Evolutionary conservation across 2,329 filamentous ascomycete species (phyloP), one percentile per base, ranked within the genome.

Genomic region (Colletotrichum liriopes): DNA sequence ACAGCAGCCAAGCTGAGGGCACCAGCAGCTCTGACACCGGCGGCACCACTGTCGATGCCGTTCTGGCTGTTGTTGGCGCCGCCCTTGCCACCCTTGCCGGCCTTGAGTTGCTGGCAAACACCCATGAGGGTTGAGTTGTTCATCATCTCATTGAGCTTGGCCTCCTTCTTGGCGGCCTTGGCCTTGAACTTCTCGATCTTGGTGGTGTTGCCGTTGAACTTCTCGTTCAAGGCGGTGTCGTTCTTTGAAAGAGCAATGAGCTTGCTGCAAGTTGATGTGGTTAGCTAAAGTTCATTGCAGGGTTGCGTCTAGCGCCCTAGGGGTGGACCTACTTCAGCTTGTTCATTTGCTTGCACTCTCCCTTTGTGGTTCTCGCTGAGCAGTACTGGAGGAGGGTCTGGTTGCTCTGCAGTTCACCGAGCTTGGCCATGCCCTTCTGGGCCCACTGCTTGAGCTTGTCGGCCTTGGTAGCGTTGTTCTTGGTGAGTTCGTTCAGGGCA

Each of bases 161-260:
- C 71, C 62, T 70, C 71, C 71, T 58, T 55, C 67, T 61, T 61
- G 60, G 66, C 67, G 43, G 67, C 71, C 71, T 78, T 79, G 54
- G 76, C 77, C 78, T 82, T 77, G 78, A 81, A 79, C 51, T 67
- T 75, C 47, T 77, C 76, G 51, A 81, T 78, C 77, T 80, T 81
- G 70, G 79, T 80, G n/a, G 78, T 72, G 72, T 84, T 80, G 60
- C 76, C 76, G 26, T 82, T 75, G 72, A 82, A 81, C 75, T 81
- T 80, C 58, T 74, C 71, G 23, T 77, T 74, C 61, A 80, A 74
- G 35, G 74, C 72, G 11, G 74, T 73, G 5, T 79, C 76, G 55
- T 75, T 71, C 26, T 72, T 72, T 59, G 69, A 72, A 5, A 72
- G 65, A 7, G 69, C 59, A 59, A 72, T 35, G 20, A 72, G 37